phyloP scores from a whole-genome alignment of 2,329 filamentous ascomycete genomes.

The Alternaria consortialis region DNA sequence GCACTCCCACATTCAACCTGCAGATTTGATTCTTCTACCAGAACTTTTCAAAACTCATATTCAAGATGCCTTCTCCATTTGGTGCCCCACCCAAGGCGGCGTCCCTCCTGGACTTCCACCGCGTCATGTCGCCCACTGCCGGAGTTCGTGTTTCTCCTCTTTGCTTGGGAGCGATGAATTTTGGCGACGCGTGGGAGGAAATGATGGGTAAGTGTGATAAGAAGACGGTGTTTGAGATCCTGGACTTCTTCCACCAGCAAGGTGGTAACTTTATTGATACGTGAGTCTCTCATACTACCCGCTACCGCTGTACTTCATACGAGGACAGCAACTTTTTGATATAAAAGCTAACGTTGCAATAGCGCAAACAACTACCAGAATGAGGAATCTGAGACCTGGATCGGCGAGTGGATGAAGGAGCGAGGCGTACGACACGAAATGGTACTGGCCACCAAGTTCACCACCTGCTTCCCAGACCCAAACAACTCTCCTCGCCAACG shows the following conservation, averaged over 20 bases:
- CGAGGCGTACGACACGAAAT: conserved; percentile 60
- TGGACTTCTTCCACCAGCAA: conserved; percentile 58
- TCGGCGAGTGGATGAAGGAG: conserved; percentile 62
- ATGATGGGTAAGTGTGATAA: conserved; percentile 57
- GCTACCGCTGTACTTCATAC: background rate
- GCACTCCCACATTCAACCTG: background rate
- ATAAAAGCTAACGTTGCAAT: conserved; percentile 17
- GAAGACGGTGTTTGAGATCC: conserved; percentile 56
- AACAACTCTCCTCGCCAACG: conserved; percentile 35
- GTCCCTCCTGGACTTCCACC: conserved; percentile 61
- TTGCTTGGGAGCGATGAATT: conserved; percentile 65
- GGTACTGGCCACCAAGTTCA: conserved; percentile 65
- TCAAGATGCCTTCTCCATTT: conserved; percentile 38
- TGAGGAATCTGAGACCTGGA: conserved; percentile 59
- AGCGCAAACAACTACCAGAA: conserved; percentile 59
- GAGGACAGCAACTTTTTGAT: background rate
- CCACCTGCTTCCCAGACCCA: conserved; percentile 42
- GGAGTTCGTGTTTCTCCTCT: conserved; percentile 63
- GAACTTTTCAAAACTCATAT: background rate
- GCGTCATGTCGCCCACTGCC: conserved; percentile 61
- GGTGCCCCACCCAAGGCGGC: conserved; percentile 36
- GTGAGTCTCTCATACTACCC: conserved; percentile 19
- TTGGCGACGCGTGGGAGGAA: conserved; percentile 59
- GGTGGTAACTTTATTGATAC: conserved; percentile 65
- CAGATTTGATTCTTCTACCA: background rate